phyloP scores from a whole-genome alignment of 345 rosid species.

The Rubroshorea leprosula region DNA sequence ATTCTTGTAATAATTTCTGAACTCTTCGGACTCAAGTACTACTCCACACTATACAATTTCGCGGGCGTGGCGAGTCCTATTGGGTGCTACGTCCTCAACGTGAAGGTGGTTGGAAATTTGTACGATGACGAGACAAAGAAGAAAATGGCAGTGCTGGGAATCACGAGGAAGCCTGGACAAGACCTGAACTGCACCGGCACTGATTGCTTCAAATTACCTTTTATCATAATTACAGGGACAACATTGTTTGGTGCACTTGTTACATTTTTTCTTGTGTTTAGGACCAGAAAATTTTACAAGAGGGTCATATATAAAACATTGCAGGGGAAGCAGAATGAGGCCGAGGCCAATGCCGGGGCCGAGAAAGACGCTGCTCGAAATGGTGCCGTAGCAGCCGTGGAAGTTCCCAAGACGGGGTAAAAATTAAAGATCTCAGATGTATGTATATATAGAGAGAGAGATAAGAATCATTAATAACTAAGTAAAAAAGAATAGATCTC shows the following conservation, averaged over 20 bases:
- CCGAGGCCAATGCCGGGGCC: too few relatives aligned
- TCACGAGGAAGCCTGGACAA: conserved; percentile 9
- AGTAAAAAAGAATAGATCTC: too few relatives aligned
- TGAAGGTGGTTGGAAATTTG: conserved; percentile 39
- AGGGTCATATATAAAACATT: conserved; percentile 21
- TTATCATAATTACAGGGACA: conserved; percentile 37
- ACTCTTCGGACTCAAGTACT: conserved; percentile 61
- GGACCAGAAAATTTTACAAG: conserved; percentile 52
- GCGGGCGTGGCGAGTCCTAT: conserved; percentile 53
- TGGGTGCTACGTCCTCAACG: conserved; percentile 48
- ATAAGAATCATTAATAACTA: too few relatives aligned
- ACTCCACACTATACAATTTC: conserved; percentile 54
- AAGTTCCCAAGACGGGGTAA: not conserved
- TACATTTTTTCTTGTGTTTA: conserved; percentile 38
- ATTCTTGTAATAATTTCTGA: conserved; percentile 60
- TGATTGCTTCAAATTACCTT: conserved; percentile 45
- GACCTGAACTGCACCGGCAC: conserved; percentile 39
- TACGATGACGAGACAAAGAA: conserved; percentile 44
- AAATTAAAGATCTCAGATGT: too few relatives aligned
- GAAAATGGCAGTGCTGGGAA: conserved; percentile 33
- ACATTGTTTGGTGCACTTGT: conserved; percentile 41
- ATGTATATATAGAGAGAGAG: too few relatives aligned
- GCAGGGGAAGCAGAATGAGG: not conserved
- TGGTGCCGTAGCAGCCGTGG: not conserved
- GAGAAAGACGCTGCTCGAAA: not conserved